phyloP scores from a whole-genome alignment of 192 early-diverging fungal genomes.

The Geosiphon pyriformis region DNA sequence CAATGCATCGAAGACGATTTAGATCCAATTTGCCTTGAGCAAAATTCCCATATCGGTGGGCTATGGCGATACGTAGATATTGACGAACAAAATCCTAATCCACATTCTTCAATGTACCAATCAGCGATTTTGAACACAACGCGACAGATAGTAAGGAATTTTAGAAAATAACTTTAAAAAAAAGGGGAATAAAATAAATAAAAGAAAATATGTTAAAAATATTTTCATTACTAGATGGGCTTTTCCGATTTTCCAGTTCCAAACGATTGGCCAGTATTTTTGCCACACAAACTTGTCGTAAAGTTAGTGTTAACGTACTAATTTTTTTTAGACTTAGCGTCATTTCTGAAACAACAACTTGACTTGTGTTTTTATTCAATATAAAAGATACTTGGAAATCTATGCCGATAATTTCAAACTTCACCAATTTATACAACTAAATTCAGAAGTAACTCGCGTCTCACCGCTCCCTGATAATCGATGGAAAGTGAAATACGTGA shows the following conservation, averaged over 20 bases:
- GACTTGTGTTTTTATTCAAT: background rate
- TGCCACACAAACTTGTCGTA: constrained; percentile 43
- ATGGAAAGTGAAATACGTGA: constrained; percentile 9
- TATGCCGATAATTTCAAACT: constrained; percentile 48
- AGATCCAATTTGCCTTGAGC: constrained; percentile 52
- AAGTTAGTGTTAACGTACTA: constrained; percentile 26
- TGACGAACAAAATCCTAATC: constrained; percentile 33
- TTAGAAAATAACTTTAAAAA: too few species aligned
- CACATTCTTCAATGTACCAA: constrained; percentile 50
- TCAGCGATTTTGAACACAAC: constrained; percentile 52
- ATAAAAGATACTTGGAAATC: constrained; percentile 45
- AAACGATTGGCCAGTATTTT: constrained; percentile 50
- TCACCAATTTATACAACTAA: constrained; percentile 45
- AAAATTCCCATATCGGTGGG: constrained; percentile 42
- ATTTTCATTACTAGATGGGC: constrained; percentile 11
- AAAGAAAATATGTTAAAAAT: background rate
- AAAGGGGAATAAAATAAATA: background rate
- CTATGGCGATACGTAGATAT: constrained; percentile 52
- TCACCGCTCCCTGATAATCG: constrained; percentile 34
- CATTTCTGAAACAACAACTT: background rate
- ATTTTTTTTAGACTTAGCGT: background rate
- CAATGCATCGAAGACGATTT: constrained; percentile 45
- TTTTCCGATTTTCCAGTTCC: constrained; percentile 60
- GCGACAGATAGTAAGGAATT: constrained; percentile 29
- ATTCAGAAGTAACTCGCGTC: constrained; percentile 44